Evolutionary conservation across 345 rosid genomes (phyloP), one percentile per base, ranked within the genome.

Genomic region (Rhodamnia argentea): DNA sequence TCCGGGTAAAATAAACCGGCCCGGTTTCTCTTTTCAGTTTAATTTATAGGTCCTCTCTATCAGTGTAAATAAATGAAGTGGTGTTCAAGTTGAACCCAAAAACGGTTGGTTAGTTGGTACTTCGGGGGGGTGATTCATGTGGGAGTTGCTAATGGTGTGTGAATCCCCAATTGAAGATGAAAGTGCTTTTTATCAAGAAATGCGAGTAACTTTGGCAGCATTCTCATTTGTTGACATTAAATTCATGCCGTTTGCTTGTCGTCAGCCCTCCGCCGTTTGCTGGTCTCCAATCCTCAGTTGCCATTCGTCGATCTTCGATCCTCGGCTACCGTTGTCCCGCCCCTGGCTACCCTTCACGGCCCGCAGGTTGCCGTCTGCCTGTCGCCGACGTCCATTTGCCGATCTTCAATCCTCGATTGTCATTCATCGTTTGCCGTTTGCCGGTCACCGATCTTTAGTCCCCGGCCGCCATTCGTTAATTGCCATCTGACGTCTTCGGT

Each of bases 161-260:
- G 47, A 70, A 70, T 70, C 44, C 76, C 4, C 13, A 2, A 16
- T 32, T 22, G 24, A 37, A 37, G 5, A 70, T 18, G 47, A 37
- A 26, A 6, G 58, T 70, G 26, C 47, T 47, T 70, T 70, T 70
- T 37, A 37, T 70, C 81, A 10, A 37, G 47, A 37, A 24, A 16
- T 18, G 22, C 81, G 47, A 70, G 47, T 18, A 70, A 70, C 18
- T 70, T 70, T 70, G 81, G 81, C 81, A 70, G 81, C 81, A 70
- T 70, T 37, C 81, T 70, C 47, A 37, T 22, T 70, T 18, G 47
- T 70, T 37, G 42, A 37, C 47, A 9, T 37, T 9, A 70, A 18
- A 70, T 70, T 70, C 47, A 37, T 18, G 47, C 32, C 78, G 24
- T 70, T 70, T 47, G 12, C 51, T 11, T 2, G 51, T 12, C 11